phyloP scores from a whole-genome alignment of 2,329 filamentous ascomycete genomes.

The Colletotrichum eremochloae region DNA sequence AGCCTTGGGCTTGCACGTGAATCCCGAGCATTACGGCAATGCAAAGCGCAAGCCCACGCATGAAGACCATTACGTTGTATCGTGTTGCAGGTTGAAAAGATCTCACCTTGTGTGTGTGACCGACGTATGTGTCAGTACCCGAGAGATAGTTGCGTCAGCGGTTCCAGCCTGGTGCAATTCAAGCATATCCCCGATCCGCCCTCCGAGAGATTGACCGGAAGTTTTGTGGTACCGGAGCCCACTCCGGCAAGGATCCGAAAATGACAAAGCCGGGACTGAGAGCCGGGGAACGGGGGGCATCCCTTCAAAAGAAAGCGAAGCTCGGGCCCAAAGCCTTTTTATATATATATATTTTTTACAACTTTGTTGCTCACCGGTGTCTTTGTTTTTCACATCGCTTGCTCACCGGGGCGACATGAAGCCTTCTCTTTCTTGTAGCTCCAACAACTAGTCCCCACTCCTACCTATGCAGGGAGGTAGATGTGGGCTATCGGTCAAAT shows the following conservation, averaged over 20 bases:
- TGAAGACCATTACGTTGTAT: constrained; percentile 14
- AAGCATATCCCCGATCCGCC: background rate
- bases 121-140: background rate
- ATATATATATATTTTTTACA: background rate
- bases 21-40: background rate
- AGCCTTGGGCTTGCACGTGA: background rate
- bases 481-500: background rate
- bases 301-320: background rate
- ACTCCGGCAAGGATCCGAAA: constrained; percentile 4
- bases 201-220: constrained; percentile 7
- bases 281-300: background rate
- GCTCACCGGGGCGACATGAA: background rate
- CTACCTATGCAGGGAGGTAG: background rate
- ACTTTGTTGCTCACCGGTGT: no score
- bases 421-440: background rate
- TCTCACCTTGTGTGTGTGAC: background rate
- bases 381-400: background rate
- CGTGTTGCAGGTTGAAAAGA: constrained; percentile 27
- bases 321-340: background rate
- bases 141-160: background rate
- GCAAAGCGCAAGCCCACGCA: background rate
- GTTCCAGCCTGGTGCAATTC: no score
- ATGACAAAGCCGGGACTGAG: background rate
- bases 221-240: constrained; percentile 8
- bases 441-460: background rate